phyloP scores from a whole-genome alignment of 805 yeast genomes.

The Saccharomycopsis lassenensis region DNA sequence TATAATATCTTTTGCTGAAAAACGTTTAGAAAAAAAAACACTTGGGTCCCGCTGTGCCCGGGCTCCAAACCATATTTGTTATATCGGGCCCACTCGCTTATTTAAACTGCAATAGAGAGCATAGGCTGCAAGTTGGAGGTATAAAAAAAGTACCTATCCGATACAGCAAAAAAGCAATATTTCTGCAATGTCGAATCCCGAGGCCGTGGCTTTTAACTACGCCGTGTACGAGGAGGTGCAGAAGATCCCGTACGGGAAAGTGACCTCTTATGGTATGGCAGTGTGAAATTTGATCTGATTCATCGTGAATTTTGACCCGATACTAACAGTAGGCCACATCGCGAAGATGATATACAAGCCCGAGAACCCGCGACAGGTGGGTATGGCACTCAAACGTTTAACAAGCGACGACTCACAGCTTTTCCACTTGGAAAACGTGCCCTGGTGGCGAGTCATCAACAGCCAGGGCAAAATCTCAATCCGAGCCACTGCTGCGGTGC shows the following conservation, averaged over 20 bases:
- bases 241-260: constrained; percentile 50
- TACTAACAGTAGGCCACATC: constrained; percentile 38
- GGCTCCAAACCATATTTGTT: too few species aligned
- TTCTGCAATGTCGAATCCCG: too few species aligned
- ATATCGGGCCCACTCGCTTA: too few species aligned
- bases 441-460: constrained; percentile 76
- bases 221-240: constrained; percentile 47
- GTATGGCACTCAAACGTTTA: constrained; percentile 52
- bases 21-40: too few species aligned
- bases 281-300: background rate
- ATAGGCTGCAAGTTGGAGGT: too few species aligned
- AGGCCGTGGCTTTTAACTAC: constrained; percentile 44
- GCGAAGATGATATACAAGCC: constrained; percentile 56
- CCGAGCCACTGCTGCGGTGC: constrained; percentile 26
- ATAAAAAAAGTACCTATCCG: too few species aligned
- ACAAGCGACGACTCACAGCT: constrained; percentile 21
- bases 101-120: too few species aligned
- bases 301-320: background rate
- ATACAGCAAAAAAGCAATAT: too few species aligned
- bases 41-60: too few species aligned
- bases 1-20: too few species aligned
- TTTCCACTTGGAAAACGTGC: constrained; percentile 33
- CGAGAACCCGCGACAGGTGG: constrained; percentile 62
- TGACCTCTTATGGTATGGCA: constrained; percentile 52
- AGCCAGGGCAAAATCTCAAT: constrained; percentile 55